A percentile compares a stretch with the other conserved stretches of the same genome.
These are phyloP conservation scores for Candida michaelii DNA, from an alignment of 805 yeast species.

Conservation along the genomic window DNA sequence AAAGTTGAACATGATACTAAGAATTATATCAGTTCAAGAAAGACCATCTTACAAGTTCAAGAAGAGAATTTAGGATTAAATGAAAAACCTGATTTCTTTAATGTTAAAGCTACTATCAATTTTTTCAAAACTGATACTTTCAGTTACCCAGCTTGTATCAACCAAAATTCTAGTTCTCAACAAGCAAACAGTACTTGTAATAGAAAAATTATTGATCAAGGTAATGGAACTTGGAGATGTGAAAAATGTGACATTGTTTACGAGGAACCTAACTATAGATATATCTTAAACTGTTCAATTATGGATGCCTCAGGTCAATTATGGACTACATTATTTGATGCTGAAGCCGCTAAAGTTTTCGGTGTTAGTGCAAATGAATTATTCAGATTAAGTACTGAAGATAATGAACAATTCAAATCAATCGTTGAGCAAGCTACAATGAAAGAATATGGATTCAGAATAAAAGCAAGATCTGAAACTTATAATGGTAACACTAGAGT, in stretches of 20 bases:
- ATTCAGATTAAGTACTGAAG: constrained; percentile 40
- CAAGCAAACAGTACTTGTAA: constrained; percentile 49
- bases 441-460: constrained; percentile 70
- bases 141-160: constrained; percentile 86
- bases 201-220: constrained; percentile 76
- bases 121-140: constrained; percentile 73
- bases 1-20: constrained; percentile 49
- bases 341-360: constrained; percentile 68
- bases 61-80: constrained; percentile 67
- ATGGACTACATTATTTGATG: constrained; percentile 87
- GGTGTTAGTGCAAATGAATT: constrained; percentile 68
- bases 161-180: constrained; percentile 33
- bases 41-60: constrained; percentile 64
- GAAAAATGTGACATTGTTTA: constrained; percentile 80
- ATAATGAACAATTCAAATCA: constrained; percentile 44
- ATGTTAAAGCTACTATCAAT: constrained; percentile 70
- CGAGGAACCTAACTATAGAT: constrained; percentile 73
- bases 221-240: constrained; percentile 82
- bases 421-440: constrained; percentile 52
- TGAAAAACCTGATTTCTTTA: constrained; percentile 79
- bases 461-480: constrained; percentile 79
- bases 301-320: constrained; percentile 79
- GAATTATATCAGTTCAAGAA: constrained; percentile 54
- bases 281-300: constrained; percentile 72
- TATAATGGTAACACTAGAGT: constrained; percentile 78